Evolutionary conservation across 306 rosid species (phyloP).

Genomic region (Gastrolobium villosum): DNA sequence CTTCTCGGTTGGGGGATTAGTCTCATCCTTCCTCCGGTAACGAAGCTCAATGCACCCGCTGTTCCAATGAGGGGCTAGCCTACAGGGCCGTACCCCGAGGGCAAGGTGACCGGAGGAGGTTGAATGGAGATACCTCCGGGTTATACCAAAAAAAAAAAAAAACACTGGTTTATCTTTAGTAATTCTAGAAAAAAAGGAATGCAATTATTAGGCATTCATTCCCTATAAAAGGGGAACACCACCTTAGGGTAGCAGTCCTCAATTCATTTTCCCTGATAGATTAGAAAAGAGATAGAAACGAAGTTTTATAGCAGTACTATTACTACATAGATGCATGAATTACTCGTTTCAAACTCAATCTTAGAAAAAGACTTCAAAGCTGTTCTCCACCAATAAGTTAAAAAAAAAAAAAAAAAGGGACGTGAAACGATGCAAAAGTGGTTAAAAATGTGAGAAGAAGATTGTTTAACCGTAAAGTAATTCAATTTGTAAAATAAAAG

Average conservation of each 20-base stretch:
- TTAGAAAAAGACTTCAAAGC: neutral
- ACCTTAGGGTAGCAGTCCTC: conserved; percentile 15
- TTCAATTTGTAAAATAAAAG: neutral
- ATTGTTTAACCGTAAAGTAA: neutral
- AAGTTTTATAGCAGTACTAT: neutral
- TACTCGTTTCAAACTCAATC: neutral
- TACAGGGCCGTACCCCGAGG: too few relatives aligned
- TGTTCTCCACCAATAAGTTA: neutral
- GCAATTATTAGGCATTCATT: conserved; percentile 6
- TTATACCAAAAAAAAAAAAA: too few relatives aligned
- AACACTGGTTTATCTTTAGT: conserved; percentile 3
- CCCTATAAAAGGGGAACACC: neutral
- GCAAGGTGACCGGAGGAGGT: too few relatives aligned
- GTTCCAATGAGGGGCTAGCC: too few relatives aligned
- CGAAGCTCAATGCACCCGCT: too few relatives aligned
- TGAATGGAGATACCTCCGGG: too few relatives aligned
- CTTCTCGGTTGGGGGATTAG: too few relatives aligned
- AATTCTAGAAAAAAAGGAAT: conserved; percentile 13
- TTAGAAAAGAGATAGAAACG: neutral
- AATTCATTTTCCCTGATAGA: neutral
- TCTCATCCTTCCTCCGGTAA: too few relatives aligned
- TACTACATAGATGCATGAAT: neutral
- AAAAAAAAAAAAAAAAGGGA: neutral
- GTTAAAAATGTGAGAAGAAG: neutral
- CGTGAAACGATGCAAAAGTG: neutral